These are phyloP conservation scores for Clarireedia hainanense DNA, from an alignment of 2,329 filamentous ascomycete genomes.

Conservation along the genomic window DNA sequence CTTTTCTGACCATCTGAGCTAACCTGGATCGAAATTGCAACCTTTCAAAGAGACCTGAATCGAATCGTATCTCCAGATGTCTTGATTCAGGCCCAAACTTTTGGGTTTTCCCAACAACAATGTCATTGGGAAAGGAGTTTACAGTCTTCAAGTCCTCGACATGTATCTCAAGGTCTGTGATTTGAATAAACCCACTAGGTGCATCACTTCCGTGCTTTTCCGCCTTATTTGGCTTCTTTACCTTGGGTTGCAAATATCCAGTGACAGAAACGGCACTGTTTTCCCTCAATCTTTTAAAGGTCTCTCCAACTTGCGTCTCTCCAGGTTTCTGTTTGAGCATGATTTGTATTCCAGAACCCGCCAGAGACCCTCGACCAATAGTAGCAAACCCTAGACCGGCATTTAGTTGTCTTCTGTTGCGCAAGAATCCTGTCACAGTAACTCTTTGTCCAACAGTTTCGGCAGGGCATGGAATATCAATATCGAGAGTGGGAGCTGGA, in stretches of 20 bases:
- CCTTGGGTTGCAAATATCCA: conserved; percentile 1
- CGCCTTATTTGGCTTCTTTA: conserved; percentile 3
- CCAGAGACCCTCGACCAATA: conserved; percentile 29
- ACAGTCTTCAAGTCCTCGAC: conserved; percentile 57
- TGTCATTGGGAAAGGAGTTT: conserved; percentile 65
- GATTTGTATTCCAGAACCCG: conserved; percentile 26
- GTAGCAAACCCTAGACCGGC: conserved; percentile 66
- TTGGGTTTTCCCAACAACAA: conserved; percentile 65
- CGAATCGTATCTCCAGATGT: conserved; percentile 78
- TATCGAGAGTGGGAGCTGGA: conserved; percentile 10
- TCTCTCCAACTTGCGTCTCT: not conserved
- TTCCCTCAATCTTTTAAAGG: conserved; percentile 8
- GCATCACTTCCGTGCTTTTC: not conserved
- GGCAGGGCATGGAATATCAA: conserved; percentile 7
- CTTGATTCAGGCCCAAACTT: conserved; percentile 67
- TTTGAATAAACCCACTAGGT: not conserved
- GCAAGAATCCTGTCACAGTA: conserved; percentile 63
- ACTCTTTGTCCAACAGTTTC: conserved; percentile 34
- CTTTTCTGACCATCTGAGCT: conserved; percentile 41
- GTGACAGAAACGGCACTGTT: conserved; percentile 7
- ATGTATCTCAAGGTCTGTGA: conserved; percentile 45
- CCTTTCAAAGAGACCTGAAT: conserved; percentile 56
- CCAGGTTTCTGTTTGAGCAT: conserved; percentile 1
- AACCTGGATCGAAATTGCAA: conserved; percentile 60
- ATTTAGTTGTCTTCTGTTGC: conserved; percentile 57